These are phyloP conservation scores for Eleusine coracana DNA, from an alignment of 176 grass and related monocot genomes.

Conservation along the genomic window DNA sequence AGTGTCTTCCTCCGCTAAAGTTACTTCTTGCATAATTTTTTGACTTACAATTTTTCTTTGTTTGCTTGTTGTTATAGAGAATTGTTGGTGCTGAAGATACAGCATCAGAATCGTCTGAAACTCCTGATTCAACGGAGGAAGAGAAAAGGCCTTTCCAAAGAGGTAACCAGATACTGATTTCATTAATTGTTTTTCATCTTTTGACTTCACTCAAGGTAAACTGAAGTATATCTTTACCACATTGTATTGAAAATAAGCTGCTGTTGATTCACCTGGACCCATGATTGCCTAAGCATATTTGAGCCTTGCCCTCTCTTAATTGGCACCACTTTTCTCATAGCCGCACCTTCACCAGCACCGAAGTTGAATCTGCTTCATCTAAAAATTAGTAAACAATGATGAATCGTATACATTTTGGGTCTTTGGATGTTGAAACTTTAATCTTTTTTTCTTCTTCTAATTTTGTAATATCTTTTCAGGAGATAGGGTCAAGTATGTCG, in stretches of 20 bases:
- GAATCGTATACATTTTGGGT: slow-evolving; percentile 23
- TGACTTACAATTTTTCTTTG: slow-evolving; percentile 19
- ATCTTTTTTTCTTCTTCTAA: slow-evolving; percentile 21
- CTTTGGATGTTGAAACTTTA: slow-evolving; percentile 1
- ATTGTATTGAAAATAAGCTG: neutral
- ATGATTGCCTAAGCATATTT: slow-evolving; percentile 29
- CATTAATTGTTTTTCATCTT: neutral
- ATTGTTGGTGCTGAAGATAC: slow-evolving; percentile 60
- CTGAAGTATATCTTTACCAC: neutral
- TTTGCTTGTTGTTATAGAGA: slow-evolving; percentile 62
- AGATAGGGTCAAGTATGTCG: slow-evolving; percentile 84
- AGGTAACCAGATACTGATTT: slow-evolving; percentile 50
- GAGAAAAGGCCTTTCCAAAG: slow-evolving; percentile 72
- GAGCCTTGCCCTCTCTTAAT: neutral
- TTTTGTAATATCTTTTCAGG: slow-evolving; percentile 65
- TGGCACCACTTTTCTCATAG: neutral
- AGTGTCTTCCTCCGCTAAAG: neutral
- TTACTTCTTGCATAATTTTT: slow-evolving; percentile 3
- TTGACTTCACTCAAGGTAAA: slow-evolving; percentile 8
- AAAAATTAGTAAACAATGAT: neutral
- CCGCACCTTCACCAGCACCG: neutral
- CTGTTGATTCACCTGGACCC: neutral
- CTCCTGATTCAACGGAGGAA: slow-evolving; percentile 50
- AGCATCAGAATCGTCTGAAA: slow-evolving; percentile 52
- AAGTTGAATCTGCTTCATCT: neutral